Conservation (phyloP, 352 stramenopile species). For the Pythium vanterpoolii region DNA sequence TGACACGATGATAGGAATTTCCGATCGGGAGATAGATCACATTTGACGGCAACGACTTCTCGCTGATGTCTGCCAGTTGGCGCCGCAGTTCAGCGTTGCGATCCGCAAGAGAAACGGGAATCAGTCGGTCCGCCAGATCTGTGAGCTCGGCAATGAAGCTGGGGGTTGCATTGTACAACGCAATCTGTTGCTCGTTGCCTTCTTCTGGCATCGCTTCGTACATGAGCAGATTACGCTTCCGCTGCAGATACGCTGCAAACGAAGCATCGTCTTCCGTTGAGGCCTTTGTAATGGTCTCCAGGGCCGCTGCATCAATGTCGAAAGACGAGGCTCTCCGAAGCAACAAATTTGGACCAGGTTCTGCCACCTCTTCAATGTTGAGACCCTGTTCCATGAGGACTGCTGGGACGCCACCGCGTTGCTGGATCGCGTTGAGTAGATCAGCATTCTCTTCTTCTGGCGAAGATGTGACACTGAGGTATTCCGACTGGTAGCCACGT, state of each 20-base stretch:
- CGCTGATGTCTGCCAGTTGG: slow-evolving; percentile 44
- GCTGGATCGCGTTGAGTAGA: slow-evolving; percentile 61
- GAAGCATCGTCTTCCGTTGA: slow-evolving; percentile 42
- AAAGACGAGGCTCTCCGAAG: slow-evolving; percentile 54
- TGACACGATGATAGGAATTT: slow-evolving; percentile 73
- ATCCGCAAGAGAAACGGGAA: slow-evolving; percentile 37
- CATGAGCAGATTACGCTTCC: slow-evolving; percentile 45
- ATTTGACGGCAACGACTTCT: slow-evolving; percentile 57
- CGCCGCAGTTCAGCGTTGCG: slow-evolving; percentile 50
- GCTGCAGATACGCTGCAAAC: slow-evolving; percentile 53
- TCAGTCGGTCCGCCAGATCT: slow-evolving; percentile 61
- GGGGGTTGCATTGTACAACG: slow-evolving; percentile 65
- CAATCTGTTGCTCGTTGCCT: slow-evolving; percentile 57
- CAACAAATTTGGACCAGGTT: slow-evolving; percentile 45
- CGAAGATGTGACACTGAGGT: slow-evolving; percentile 60
- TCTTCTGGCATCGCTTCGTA: slow-evolving; percentile 59
- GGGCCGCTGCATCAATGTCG: slow-evolving; percentile 37
- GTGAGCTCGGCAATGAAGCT: slow-evolving; percentile 69
- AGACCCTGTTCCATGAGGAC: slow-evolving; percentile 76
- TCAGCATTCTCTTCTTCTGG: slow-evolving; percentile 60
- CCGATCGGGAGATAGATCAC: slow-evolving; percentile 80
- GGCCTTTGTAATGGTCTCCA: slow-evolving; percentile 31
- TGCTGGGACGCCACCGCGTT: slow-evolving; percentile 59
- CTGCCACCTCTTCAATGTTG: slow-evolving; percentile 60
- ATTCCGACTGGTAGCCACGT: slow-evolving; percentile 66